Percentiles rank a stretch among this genome's conserved stretches.
Evolutionary conservation across 2,329 filamentous ascomycete genomes (phyloP).

Genomic region (Beauveria asiatica): DNA sequence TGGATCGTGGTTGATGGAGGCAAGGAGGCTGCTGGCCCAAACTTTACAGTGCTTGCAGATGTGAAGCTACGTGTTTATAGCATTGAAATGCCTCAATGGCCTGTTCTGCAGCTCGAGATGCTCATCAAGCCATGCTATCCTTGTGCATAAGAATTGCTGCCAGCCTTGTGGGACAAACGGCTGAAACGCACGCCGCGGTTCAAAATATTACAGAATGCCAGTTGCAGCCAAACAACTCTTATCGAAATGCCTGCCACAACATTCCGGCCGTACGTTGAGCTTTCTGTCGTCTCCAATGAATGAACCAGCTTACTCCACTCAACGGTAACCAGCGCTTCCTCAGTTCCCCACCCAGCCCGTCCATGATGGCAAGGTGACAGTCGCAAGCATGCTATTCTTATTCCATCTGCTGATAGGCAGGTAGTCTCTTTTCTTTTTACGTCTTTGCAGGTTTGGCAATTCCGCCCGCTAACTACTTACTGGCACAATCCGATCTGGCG

Average conservation of each 20-base stretch:
- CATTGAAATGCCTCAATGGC: neutral
- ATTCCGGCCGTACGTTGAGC: neutral
- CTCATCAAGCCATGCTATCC: no score
- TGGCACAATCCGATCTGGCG: slow-evolving; percentile 5
- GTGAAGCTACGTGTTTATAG: neutral
- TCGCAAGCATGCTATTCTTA: neutral
- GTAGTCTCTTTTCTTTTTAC: neutral
- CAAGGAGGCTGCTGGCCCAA: neutral
- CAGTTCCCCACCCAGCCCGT: slow-evolving; percentile 5
- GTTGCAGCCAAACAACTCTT: no score
- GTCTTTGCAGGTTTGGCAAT: neutral
- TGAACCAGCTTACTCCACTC: neutral
- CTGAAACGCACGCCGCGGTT: neutral
- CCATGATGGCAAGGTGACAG: slow-evolving; percentile 11
- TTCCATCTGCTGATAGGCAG: no score
- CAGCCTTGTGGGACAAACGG: neutral
- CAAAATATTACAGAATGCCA: neutral
- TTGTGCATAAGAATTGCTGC: neutral
- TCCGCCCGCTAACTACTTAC: neutral
- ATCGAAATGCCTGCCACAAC: no score
- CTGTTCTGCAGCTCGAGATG: neutral
- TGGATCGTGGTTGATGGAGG: neutral
- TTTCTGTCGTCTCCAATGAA: neutral
- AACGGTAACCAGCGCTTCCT: slow-evolving; percentile 5
- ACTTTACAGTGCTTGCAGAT: neutral